These are phyloP conservation scores for Rhododendron griersonianum DNA, from an alignment of 148 eudicot species.

Conservation along the genomic window DNA sequence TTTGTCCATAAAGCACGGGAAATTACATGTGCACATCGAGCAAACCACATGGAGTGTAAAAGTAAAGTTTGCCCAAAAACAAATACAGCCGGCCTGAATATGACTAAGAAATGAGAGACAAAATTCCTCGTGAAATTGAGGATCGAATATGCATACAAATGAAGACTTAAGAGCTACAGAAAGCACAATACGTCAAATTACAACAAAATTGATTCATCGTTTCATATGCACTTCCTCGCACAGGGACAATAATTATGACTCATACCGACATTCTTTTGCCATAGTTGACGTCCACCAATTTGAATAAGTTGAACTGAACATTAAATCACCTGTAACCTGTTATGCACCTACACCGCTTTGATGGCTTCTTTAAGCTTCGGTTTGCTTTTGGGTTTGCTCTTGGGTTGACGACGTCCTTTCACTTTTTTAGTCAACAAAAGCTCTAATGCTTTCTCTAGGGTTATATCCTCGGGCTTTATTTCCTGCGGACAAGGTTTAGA, in stretches of 20 bases:
- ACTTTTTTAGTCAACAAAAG: conserved; percentile 46
- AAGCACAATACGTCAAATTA: too few relatives aligned
- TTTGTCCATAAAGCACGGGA: neutral
- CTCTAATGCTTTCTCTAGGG: conserved; percentile 65
- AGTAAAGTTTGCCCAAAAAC: neutral
- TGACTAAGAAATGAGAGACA: neutral
- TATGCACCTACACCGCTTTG: conserved; percentile 30
- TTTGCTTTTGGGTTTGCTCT: conserved; percentile 42
- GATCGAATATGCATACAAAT: neutral
- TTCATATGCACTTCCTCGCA: neutral
- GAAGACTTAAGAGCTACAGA: neutral
- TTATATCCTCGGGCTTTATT: conserved; percentile 42
- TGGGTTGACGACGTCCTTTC: conserved; percentile 62
- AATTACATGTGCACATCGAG: neutral
- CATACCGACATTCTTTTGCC: neutral
- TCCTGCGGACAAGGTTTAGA: conserved; percentile 34
- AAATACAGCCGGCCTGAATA: neutral
- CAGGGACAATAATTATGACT: neutral
- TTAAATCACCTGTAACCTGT: neutral
- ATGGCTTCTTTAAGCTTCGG: conserved; percentile 30
- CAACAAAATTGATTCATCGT: neutral
- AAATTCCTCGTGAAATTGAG: neutral
- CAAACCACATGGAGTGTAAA: neutral
- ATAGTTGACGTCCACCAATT: neutral
- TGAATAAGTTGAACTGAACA: neutral